Percentiles rank a stretch among this genome's conserved stretches.
These are phyloP conservation scores for Thymus mandschuricus DNA, from an alignment of 257 asterid species.

Conservation along the genomic window DNA sequence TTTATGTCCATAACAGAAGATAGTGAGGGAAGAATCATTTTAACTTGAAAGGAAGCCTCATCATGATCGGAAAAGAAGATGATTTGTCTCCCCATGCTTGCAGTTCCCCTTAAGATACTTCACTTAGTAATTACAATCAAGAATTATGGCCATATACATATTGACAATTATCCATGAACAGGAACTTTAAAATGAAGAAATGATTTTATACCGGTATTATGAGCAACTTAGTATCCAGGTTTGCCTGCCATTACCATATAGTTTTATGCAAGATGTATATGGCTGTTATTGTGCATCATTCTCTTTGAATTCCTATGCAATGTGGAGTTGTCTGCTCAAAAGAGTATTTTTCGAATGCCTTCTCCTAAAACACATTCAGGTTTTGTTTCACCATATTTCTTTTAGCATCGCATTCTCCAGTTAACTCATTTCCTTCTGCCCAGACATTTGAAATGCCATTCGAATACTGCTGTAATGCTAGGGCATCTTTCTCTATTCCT, in stretches of 20 bases:
- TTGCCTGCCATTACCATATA: no score
- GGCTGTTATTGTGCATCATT: no score
- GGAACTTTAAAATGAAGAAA: no score
- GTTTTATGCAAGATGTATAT: no score
- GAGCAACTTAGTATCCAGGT: no score
- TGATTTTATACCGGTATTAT: no score
- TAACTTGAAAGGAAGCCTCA: neutral
- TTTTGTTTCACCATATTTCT: no score
- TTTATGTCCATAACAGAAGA: neutral
- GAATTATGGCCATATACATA: no score
- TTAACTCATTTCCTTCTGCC: neutral
- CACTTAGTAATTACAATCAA: neutral
- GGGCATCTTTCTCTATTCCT: constrained; percentile 1
- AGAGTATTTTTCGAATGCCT: neutral
- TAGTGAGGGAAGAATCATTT: neutral
- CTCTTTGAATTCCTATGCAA: no score
- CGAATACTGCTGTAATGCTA: neutral
- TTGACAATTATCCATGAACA: no score
- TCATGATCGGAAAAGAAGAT: no score
- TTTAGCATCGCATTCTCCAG: neutral
- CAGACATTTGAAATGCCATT: neutral
- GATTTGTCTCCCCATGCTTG: neutral
- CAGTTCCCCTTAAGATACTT: neutral
- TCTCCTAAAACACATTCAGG: neutral
- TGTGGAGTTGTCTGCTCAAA: no score